Conservation (phyloP, 805 yeast species). For the Dipodascopsis tothii region DNA sequence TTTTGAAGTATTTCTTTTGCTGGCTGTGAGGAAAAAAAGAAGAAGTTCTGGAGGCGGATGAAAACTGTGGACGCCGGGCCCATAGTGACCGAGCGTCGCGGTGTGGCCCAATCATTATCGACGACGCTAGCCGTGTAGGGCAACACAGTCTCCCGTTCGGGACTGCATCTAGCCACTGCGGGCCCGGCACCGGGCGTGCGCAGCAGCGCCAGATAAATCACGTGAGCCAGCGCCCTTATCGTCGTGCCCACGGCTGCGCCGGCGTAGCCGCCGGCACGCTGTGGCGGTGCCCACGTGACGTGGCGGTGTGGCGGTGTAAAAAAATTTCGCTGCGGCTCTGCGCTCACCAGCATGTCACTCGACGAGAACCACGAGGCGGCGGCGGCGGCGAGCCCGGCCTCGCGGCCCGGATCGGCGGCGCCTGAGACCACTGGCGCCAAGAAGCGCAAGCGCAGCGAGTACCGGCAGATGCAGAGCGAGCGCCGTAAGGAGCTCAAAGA, state of each 20-base stretch:
- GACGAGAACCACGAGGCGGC: too few relatives aligned
- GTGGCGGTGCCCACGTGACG: too few relatives aligned
- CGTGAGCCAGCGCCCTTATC: too few relatives aligned
- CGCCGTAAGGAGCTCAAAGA: slow-evolving; percentile 42
- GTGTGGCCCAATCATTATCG: background rate
- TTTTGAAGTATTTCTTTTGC: too few relatives aligned
- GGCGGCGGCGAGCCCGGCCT: background rate
- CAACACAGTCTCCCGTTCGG: background rate
- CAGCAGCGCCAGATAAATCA: too few relatives aligned
- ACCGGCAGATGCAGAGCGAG: slow-evolving; percentile 42
- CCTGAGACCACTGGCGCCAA: background rate
- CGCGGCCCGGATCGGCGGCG: background rate
- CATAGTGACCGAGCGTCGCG: background rate
- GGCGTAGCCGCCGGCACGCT: too few relatives aligned
- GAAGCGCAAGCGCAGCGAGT: slow-evolving; percentile 31
- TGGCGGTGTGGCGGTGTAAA: too few relatives aligned
- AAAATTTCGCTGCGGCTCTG: too few relatives aligned
- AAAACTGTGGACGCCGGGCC: background rate
- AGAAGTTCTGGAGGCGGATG: background rate
- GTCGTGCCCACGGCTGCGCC: too few relatives aligned
- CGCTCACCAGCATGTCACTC: too few relatives aligned
- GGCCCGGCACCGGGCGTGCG: too few relatives aligned
- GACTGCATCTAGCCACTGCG: too few relatives aligned
- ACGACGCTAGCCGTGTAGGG: background rate
- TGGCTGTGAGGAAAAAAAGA: background rate